Base-by-base conservation (phyloP, 441 rosid genomes). In the Manihot esculenta region DNA sequence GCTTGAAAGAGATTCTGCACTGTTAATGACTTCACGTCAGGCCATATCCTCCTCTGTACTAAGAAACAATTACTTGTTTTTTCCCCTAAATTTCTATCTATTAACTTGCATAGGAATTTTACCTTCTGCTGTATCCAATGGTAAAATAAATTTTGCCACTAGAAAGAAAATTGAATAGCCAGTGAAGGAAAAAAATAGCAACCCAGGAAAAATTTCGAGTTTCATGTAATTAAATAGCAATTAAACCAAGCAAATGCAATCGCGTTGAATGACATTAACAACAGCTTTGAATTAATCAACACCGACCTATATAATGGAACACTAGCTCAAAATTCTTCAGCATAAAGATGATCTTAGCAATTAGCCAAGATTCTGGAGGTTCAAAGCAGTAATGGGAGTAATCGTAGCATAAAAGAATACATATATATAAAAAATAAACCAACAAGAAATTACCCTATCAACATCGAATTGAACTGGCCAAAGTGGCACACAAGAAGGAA, bases 1-100 rank as follows among this genome's bases (percentile, higher is more conserved):
- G 7, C 21, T 65, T 54, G 41, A 11, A 57, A 74, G 58, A 60
- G 20, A 61, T 56, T 76, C 76, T 79, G 73, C 57, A 70, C 20
- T 54, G 26, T 26, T 58, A 72, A 62, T 26, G 17, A 63, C 57
- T 56, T 57, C 67, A 62, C 33, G 48, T 63, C 53, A 62, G 23
- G 18, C 2, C 21, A 15, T 14, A 11, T 48, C 9, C 55, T 33
- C 13, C 20, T 57, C 41, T 33, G 30, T 12, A 41, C 10, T 62
- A 20, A 62, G 41, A 61, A 41, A 8, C 27, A 20, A 26, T 21
- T 54, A 33, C 6, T 33, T 7, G 6, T 33, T 33, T 33, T 33
- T 33, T 51, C n/a, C 7, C 2, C 8, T 51, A 5, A 51, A 51
- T 51, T 51, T 51, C n/a, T 2, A n/a, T 51, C 24, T 7, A n/a